phyloP scores from a whole-genome alignment of 2,329 filamentous ascomycete genomes.

The Pyrenochaeta sp. region DNA sequence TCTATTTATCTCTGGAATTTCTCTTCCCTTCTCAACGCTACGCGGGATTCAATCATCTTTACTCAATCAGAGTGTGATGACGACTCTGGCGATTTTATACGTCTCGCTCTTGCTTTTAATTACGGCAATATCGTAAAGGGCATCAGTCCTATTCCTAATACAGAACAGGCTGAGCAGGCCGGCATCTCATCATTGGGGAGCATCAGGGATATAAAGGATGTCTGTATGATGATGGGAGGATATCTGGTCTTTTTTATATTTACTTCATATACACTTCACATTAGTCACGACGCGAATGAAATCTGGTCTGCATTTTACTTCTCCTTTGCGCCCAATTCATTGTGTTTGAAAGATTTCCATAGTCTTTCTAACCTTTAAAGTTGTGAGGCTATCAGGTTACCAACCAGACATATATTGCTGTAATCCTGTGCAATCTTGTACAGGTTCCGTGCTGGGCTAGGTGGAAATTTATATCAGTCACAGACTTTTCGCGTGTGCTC shows the following conservation, averaged over 20 bases:
- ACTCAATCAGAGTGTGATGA: not conserved
- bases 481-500: too few species aligned
- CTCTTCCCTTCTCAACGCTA: not conserved
- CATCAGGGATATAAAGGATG: slow-evolving; percentile 3
- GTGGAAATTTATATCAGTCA: too few species aligned
- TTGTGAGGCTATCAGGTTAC: too few species aligned
- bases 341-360: too few species aligned
- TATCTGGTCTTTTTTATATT: slow-evolving; percentile 13
- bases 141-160: not conserved
- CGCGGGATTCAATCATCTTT: too few species aligned
- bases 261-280: not conserved
- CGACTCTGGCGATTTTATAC: slow-evolving; percentile 4
- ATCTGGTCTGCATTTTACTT: too few species aligned
- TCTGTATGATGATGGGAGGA: not conserved
- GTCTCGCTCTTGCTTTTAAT: slow-evolving; percentile 10
- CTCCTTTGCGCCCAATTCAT: too few species aligned
- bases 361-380: too few species aligned
- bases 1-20: not conserved
- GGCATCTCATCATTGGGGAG: slow-evolving; percentile 6
- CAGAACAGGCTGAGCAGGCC: slow-evolving; percentile 10
- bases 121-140: not conserved
- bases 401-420: too few species aligned
- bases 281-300: not conserved
- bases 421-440: too few species aligned
- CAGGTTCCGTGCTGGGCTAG: too few species aligned